Base-by-base conservation (phyloP, 129 eudicot genomes). In the Helianthus tuberosus region DNA sequence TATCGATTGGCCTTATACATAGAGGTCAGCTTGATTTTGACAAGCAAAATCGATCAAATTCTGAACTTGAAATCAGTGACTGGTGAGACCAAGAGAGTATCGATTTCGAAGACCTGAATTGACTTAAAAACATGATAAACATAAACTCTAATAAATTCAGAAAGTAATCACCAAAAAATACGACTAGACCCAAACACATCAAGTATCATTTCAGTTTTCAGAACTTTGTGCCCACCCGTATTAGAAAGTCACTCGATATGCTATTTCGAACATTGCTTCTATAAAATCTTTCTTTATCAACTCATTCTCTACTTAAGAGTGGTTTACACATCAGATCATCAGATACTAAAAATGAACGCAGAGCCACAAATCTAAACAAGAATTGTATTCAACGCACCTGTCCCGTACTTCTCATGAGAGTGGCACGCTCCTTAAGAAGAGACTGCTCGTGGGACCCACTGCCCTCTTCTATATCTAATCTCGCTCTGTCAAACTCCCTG, bases 401-500 rank as follows among this genome's bases (percentile, higher is more conserved):
- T 14, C 96, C 93, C n/a, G 99, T 78, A 76, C 71, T 89, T 81
- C 99, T 86, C 79, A 84, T 70, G 71, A 94, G 72, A 41, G 94
- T 57, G 52, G 92, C 96, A 73, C 91, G 97, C 82, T 94, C 99
- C 74, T 94, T 91, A 39, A 94, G 86, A 53, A 94, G 91, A 77
- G 96, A 88, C 78, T 85, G 96, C 47, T 91, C 99, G 60, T 79
- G 76, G 53, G 97, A 90, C 73, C 86, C 89, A 53, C 86, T 88
- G 61, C 99, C 96, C 43, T 94, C 97, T 88, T 94, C 99, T 52
- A 94, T 73, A 79, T 94, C 99, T 83, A 88, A 84, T 80, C 93
- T 83, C 69, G 96, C 74, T 68, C 90, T 85, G 54, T 94, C 99
- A 53, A 94, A 88, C 84, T 94, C 97, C 78, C 96, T 82, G 71